phyloP scores from a whole-genome alignment of 1,284 basidiomycete species.

The Earliella scabrosa region DNA sequence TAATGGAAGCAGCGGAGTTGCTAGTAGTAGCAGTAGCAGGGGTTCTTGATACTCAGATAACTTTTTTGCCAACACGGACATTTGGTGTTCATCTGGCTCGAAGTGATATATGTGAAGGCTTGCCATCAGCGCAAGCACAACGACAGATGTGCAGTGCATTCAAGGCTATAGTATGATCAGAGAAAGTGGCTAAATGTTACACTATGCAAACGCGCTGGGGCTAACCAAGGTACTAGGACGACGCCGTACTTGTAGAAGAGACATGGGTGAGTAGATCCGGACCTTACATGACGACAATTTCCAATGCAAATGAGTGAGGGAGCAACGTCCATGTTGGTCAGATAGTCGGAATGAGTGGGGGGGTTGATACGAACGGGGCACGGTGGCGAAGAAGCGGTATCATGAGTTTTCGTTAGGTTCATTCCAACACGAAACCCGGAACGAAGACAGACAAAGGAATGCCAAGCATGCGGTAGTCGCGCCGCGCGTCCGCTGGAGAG shows the following conservation, averaged over 20 bases:
- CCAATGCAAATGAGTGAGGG: conserved; percentile 1
- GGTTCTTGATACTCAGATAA: background rate
- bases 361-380: background rate
- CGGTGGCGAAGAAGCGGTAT: conserved; percentile 3
- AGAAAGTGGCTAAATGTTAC: conserved; percentile 6
- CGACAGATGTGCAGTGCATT: too few species aligned
- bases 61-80: background rate
- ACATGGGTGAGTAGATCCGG: conserved; percentile 5
- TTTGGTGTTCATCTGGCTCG: background rate
- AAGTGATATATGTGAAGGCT: background rate
- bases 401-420: conserved; percentile 17
- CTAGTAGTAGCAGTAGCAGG: conserved; percentile 2
- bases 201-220: conserved; percentile 12
- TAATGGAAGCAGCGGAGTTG: background rate
- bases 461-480: background rate
- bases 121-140: background rate
- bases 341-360: conserved; percentile 2
- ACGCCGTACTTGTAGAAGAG: conserved; percentile 6
- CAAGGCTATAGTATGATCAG: background rate
- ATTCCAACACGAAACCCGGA: conserved; percentile 4
- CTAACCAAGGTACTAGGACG: conserved; percentile 8
- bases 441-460: background rate
- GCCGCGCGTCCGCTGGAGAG: background rate
- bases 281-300: background rate
- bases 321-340: conserved; percentile 5